Conservation (phyloP, 805 yeast genomes). For the Schizosaccharomyces lindneri region DNA sequence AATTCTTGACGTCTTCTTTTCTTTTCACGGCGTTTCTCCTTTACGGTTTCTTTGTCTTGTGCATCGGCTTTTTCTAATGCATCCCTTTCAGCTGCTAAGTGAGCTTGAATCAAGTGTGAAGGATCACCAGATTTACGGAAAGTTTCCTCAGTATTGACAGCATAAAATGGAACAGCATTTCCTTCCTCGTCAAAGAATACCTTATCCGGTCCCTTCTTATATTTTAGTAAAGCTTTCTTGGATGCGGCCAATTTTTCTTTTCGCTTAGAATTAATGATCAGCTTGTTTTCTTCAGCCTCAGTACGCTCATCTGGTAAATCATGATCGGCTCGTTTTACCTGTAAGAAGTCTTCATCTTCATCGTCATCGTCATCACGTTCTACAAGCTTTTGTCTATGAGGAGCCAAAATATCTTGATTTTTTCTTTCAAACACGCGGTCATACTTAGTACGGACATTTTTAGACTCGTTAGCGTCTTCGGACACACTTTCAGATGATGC, state of each 20-base stretch:
- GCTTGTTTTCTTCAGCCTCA: constrained; percentile 1
- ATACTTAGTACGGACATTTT: constrained; percentile 55
- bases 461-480: constrained; percentile 14
- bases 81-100: constrained; percentile 38
- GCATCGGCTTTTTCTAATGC: constrained; percentile 48
- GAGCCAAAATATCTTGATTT: constrained; percentile 76
- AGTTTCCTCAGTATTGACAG: constrained; percentile 70
- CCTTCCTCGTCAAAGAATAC: constrained; percentile 87
- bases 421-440: constrained; percentile 89
- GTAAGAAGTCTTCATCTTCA: constrained; percentile 51
- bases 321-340: constrained; percentile 58
- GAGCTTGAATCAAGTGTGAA: constrained; percentile 37
- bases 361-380: constrained; percentile 17
- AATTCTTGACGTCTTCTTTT: constrained; percentile 68
- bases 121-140: constrained; percentile 53
- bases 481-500: neutral
- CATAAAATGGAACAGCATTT: constrained; percentile 70
- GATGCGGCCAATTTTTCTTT: constrained; percentile 67
- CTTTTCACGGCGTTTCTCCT: constrained; percentile 60
- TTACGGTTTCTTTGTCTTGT: constrained; percentile 55
- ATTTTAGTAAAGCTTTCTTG: constrained; percentile 39
- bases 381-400: constrained; percentile 60
- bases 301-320: constrained; percentile 27
- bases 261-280: constrained; percentile 33
- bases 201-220: constrained; percentile 49